Evolutionary conservation across 176 grass and related monocot genomes (phyloP), one percentile per base, ranked within the genome.

Genomic region (Elymus sibiricus): DNA sequence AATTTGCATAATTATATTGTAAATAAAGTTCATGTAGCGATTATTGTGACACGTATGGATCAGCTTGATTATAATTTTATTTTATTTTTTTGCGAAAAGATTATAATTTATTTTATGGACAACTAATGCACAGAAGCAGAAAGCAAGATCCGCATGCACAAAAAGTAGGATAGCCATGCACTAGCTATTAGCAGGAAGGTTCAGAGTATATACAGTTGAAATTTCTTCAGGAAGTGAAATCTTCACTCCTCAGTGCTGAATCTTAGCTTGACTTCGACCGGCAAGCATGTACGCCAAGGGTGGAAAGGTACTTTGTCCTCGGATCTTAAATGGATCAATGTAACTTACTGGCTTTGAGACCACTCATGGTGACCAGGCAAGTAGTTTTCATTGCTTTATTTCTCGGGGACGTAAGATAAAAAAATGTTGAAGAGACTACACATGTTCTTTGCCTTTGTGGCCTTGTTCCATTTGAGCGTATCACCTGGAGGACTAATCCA

Each of bases 261-360:
- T n/a, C n/a, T n/a, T n/a, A 64, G 44, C 27, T 31, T 26, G 39
- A 27, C 19, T 56, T 73, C 63, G 19, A 35, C 32, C 12, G 15
- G 38, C 53, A 40, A 79, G 65, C 46, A 79, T 56, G 79, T 77
- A 72, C 37, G 73, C 84, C 79, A 79, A 83, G 31, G 32, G 6
- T n/a, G 4, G 35, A 79, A 85, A 87, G 59, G 32, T 73, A 86
- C 42, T 44, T 39, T 39, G 38, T 39, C 1, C 19, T 64, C 0
- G 9, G 21, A 42, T 72, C 60, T 82, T 39, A 39, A 7, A 39
- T 9, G 38, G 34, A 51, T 47, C 49, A 4, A 40, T 31, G 14
- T 72, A 82, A 86, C 44, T 74, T 2, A 26, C 42, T 70, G n/a
- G 71, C 49, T 16, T 31, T 3, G 7, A 40, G 49, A 88, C 53